These are phyloP conservation scores for Arthonia radiata DNA, from an alignment of 495 filamentous ascomycete genomes.

Conservation along the genomic window DNA sequence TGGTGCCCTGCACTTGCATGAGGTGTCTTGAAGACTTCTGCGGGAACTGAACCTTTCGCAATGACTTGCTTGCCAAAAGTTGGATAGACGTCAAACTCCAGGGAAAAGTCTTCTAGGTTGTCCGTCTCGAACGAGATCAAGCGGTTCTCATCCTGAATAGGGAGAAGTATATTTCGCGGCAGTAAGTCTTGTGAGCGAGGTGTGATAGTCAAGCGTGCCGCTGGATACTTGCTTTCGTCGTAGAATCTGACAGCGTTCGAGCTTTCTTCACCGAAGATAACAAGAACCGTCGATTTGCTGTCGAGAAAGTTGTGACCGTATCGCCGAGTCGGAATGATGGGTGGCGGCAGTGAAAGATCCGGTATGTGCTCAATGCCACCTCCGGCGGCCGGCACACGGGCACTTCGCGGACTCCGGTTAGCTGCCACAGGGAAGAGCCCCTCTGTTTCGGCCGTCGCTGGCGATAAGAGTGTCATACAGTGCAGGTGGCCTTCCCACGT, in stretches of 20 bases:
- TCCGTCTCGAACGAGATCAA: conserved; percentile 90
- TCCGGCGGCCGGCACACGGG: conserved; percentile 38
- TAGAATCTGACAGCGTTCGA: conserved; percentile 66
- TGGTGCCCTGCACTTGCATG: conserved; percentile 54
- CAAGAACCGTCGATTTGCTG: conserved; percentile 80
- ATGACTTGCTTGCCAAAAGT: conserved; percentile 95
- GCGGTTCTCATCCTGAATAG: conserved; percentile 84
- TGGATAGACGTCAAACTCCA: conserved; percentile 95
- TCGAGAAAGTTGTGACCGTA: conserved; percentile 98
- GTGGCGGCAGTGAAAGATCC: conserved; percentile 73
- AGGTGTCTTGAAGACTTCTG: conserved; percentile 53
- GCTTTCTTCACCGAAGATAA: conserved; percentile 52
- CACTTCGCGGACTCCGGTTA: too few relatives aligned
- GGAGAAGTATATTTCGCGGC: conserved; percentile 79
- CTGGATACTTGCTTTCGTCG: conserved; percentile 84
- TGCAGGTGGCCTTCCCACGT: conserved; percentile 93
- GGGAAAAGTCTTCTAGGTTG: conserved; percentile 67
- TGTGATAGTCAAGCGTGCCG: conserved; percentile 82
- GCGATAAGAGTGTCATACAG: conserved; percentile 63
- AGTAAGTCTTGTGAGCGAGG: conserved; percentile 90
- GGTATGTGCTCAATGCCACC: conserved; percentile 79
- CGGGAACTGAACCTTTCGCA: conserved; percentile 76
- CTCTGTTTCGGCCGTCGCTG: conserved; percentile 25
- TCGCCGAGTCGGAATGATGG: conserved; percentile 77
- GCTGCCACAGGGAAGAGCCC: too few relatives aligned